A percentile compares a stretch with the other conserved stretches of the same genome.
Evolutionary conservation across 2,329 filamentous ascomycete species (phyloP).

Genomic region (Aureobasidium sp.): DNA sequence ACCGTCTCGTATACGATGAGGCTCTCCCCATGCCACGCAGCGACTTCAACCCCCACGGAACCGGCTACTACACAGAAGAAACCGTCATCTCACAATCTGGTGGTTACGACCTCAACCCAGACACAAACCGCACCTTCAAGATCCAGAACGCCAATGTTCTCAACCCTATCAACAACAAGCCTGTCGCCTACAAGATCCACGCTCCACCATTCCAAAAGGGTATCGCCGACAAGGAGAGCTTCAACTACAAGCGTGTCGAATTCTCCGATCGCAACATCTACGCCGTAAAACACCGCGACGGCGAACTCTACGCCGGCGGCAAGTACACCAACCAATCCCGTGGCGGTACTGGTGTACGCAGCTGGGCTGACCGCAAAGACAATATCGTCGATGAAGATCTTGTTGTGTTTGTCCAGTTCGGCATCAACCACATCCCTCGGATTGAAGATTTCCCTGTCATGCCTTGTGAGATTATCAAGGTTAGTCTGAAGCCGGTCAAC

Average conservation of each 20-base stretch:
- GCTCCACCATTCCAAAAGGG: slow-evolving; percentile 43
- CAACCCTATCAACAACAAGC: slow-evolving; percentile 40
- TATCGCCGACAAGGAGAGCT: slow-evolving; percentile 42
- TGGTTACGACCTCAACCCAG: slow-evolving; percentile 40
- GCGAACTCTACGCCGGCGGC: slow-evolving; percentile 52
- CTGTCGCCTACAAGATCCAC: slow-evolving; percentile 42
- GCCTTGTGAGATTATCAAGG: slow-evolving; percentile 49
- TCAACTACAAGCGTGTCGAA: slow-evolving; percentile 49
- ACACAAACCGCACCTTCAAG: slow-evolving; percentile 39
- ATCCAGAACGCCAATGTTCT: slow-evolving; percentile 37
- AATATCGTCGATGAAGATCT: slow-evolving; percentile 47
- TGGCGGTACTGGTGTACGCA: slow-evolving; percentile 38
- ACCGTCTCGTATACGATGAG: slow-evolving; percentile 43
- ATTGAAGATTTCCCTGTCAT: slow-evolving; percentile 32
- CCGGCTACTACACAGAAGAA: slow-evolving; percentile 38
- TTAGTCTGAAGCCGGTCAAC: slow-evolving; percentile 50
- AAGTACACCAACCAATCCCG: slow-evolving; percentile 53
- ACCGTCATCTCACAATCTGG: slow-evolving; percentile 40
- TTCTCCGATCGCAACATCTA: slow-evolving; percentile 52
- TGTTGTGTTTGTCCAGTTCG: slow-evolving; percentile 50
- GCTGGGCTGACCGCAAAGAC: slow-evolving; percentile 43
- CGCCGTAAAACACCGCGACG: slow-evolving; percentile 48
- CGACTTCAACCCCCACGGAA: slow-evolving; percentile 48
- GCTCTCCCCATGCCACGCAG: slow-evolving; percentile 50
- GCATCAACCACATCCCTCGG: slow-evolving; percentile 40